Evolutionary conservation across 2,329 filamentous ascomycete species (phyloP), one percentile per base, ranked within the genome.

Genomic region (Talaromyces verruculosus): DNA sequence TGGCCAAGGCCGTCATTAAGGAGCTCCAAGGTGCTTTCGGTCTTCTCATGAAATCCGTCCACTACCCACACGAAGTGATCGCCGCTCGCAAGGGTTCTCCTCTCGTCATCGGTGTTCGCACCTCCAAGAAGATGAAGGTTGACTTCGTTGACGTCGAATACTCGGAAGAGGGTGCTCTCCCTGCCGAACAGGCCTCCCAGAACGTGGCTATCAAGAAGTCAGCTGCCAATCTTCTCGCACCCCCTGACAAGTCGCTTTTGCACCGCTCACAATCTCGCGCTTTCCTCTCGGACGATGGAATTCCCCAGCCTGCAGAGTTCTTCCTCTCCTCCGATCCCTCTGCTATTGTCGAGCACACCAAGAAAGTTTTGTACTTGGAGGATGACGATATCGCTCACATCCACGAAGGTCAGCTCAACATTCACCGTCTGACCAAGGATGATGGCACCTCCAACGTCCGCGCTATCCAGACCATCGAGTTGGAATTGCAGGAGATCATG

Each of bases 401-500:
- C 75, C 95, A 98, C 84, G 95, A 99, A 83, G 95, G 95, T 67
- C 96, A 95, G 72, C 88, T 99, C 74, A 98, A 99, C 87, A 99
- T 99, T 75, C 95, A 99, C 86, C 92, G 95, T 77, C 86, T 98
- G 73, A 93, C 91, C 82, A 98, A 98, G 88, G 91, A 93, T 73
- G 94, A 98, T 78, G 94, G 94, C 72, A 93, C 91, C 77, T 96
- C 92, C 82, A 97, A 98, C 78, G 93, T 98, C 73, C 93, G 95
- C 79, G 92, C 91, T 74, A 99, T 99, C 79, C 95, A 99, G 87
- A 99, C 95, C 65, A 88, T 99, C 65, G 95, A 99, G 85, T 91
- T 99, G 61, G 93, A 99, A 85, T 90, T 99, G 70, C 95, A 99
- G 85, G 93, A 99, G 85, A 99, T 99, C 82, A 99, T 99, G 95